Evolutionary conservation across 371 early-diverging fungal species (phyloP), one percentile per base, ranked within the genome.

Genomic region (Choanephora cucurbitarum): DNA sequence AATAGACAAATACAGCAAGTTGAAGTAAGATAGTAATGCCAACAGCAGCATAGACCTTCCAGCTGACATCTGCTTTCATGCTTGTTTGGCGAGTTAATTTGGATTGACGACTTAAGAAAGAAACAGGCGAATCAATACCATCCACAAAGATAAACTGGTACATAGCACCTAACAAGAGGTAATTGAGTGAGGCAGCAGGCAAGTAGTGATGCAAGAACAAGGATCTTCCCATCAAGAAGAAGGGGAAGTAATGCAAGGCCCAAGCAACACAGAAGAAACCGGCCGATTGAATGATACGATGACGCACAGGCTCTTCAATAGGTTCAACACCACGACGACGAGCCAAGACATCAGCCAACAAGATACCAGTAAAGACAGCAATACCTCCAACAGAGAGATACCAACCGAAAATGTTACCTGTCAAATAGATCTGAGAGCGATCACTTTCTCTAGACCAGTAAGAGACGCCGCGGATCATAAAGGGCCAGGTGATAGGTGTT

Each of bases 201-300:
- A 98, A 76, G 68, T 99, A 99, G 74, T 99, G 99, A 77, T 98
- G 99, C 50, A 98, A 73, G 75, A 98, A 99, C 15, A 98, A 78
- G 28, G 92, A 87, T 45, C 99, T 88, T 14, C 95, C 97, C 93
- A 97, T 93, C 47, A 91, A 58, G 77, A 95, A 97, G 82, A 98
- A 99, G 3, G 99, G 99, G 15, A 95, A 39, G 66, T 92, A 98
- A 70, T 99, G 99, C 31, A 94, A 66, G 9, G 80, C 55, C 92
- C 94, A 99, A 18, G 89, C 92, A 5, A 91, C 52, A 31, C 91
- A 76, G 55, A 96, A 82, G 79, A 95, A 96, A 0, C 93, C 94
- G 19, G 82, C 81, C 0, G 88, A 82, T 37, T 80, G 76, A 42
- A 82, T 60, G 41, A 91, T 64, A 31, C 90, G 81, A 31, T 78